Evolutionary conservation across 2,329 filamentous ascomycete genomes (phyloP), one percentile per base, ranked within the genome.

Genomic region (Ceratocystis cacaofunesta): DNA sequence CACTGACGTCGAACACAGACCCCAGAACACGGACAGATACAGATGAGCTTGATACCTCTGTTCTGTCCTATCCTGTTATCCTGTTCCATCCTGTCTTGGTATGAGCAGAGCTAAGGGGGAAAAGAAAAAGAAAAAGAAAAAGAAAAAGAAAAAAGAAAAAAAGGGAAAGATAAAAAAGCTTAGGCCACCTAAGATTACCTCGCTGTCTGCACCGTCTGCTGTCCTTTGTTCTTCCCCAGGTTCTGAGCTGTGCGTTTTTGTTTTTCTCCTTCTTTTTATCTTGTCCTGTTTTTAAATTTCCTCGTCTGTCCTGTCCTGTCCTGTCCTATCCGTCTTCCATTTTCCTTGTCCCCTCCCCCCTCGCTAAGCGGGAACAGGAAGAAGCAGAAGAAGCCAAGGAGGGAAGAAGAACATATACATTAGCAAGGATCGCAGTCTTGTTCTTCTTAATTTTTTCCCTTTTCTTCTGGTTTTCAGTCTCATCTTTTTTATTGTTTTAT

Each of bases 181-280:
- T 30, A 50, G 61, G n/a, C 52, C 52, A 58, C n/a, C 28, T 7
- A 17, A 32, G n/a, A 58, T 58, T 32, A 32, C 28, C 52, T 58
- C 52, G 25, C 32, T 30, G 52, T 30, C 28, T 30, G 52, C 15
- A 58, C 52, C 52, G 28, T 58, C 25, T 32, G 1, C 15, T 32
- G 28, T 17, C 25, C 46, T 58, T 58, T 58, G 52, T 58, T 58
- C 52, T 58, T 58, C 52, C 52, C 52, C 52, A 58, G 52, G 52
- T 58, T 58, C 25, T 58, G 25, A 32, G 28, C 52, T 58, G 52
- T 58, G 52, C 52, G 15, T 58, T 58, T 58, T 57, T 50, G 15
- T 25, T 50, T 50, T 50, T 36, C 32, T 36, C 32, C 22, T 57
- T 57, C 30, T 57, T 30, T 12, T 55, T 55, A 28, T 58, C 17